These are phyloP conservation scores for Pleurotus djamor DNA, from an alignment of 768 basidiomycete species.

Conservation along the genomic window DNA sequence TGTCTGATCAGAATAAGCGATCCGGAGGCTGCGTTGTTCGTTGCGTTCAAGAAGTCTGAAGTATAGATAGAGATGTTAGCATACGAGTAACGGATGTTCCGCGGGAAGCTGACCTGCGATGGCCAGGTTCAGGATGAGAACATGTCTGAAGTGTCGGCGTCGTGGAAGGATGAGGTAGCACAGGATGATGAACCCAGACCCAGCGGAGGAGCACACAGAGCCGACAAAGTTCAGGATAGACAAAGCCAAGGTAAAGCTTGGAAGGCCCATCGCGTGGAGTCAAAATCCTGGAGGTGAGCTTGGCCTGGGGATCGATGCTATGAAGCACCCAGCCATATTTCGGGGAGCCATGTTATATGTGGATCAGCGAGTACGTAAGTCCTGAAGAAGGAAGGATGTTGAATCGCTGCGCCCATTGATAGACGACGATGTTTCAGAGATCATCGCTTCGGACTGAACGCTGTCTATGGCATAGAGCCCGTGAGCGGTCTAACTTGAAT, in stretches of 20 bases:
- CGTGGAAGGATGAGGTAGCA: slow-evolving; percentile 11
- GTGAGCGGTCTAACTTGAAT: too few species aligned
- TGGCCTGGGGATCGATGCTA: too few species aligned
- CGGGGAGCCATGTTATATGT: too few species aligned
- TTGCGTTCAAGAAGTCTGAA: slow-evolving; percentile 1
- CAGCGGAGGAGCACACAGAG: slow-evolving; percentile 10
- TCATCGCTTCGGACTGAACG: background rate
- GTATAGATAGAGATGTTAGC: background rate
- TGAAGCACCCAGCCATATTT: too few species aligned
- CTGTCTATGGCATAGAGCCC: too few species aligned
- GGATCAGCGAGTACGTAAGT: too few species aligned
- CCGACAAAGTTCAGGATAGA: slow-evolving; percentile 9
- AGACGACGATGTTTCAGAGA: background rate
- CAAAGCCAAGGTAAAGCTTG: slow-evolving; percentile 6
- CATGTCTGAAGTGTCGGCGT: slow-evolving; percentile 12
- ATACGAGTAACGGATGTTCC: background rate
- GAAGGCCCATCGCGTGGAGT: slow-evolving; percentile 12
- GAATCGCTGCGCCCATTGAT: background rate
- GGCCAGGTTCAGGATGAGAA: slow-evolving; percentile 14
- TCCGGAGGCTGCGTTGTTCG: slow-evolving; percentile 2
- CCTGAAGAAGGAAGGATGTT: too few species aligned
- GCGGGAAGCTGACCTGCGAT: slow-evolving; percentile 10
- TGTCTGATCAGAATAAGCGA: slow-evolving; percentile 6
- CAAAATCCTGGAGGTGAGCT: background rate
- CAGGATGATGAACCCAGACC: slow-evolving; percentile 12